Base-by-base conservation (phyloP, 2,329 filamentous ascomycete species). In the Cercospora sp. region DNA sequence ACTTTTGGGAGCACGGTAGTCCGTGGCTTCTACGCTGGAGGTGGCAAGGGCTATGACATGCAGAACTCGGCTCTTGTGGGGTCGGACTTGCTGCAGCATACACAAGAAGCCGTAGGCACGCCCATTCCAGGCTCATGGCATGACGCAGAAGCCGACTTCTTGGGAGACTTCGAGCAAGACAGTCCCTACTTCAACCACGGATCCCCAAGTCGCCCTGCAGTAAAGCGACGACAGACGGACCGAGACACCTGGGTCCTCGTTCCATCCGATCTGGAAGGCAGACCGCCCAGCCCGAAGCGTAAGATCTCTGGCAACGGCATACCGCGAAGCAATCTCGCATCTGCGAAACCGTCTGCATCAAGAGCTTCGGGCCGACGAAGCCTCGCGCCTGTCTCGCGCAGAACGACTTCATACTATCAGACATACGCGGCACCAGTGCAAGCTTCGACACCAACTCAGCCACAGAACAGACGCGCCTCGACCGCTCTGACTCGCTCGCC, bases 1-100 rank as follows among this genome's bases (percentile, higher is more conserved):
- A 87, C 93, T 72, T 95, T 97, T 74, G 97, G 94, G 81, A 87
- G 82, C 3, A 82, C 77, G 26, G 87, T 91, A 0, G 96, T 97
- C 75, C 86, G 87, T 64, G 94, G 94, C 0, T 97, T 97, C 78
- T 89, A 94, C 69, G 93, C 94, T 12, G 94, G 94, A 7, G 92
- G 91, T 3, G 94, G 94, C 8, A 84, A 83, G 68, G 89, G 88
- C 28, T 96, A 94, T 75, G 82, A 86, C 6, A 81, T 92, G 36
- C 69, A 59, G 45, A 57, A 63, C 16, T 69, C 66, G 12, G 51
- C 64, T 18, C 53, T 68, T 3, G 66, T 71, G 12, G 68, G 70
- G 23, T 63, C 65, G 55, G 63, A 72, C 23, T n/a, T 68, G 67
- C 68, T 68, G 72, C 75, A 68, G 69, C 76, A 67, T n/a, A 74